These are phyloP conservation scores for Rasamsonia emersonii DNA, from an alignment of 2,329 filamentous ascomycete genomes.

Conservation along the genomic window DNA sequence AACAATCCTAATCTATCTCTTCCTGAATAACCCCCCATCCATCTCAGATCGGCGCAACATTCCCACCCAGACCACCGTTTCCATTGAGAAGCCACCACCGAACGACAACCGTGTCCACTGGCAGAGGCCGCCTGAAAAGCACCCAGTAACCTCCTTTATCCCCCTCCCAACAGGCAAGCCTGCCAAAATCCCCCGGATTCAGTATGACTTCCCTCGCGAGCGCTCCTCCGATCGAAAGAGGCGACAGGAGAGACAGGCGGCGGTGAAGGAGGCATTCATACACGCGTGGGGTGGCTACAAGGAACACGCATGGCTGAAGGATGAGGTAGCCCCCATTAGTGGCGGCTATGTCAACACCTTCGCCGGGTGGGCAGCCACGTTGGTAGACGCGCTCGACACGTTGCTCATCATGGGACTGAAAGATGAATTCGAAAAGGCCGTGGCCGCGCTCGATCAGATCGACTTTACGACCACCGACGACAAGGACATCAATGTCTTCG, in stretches of 20 bases:
- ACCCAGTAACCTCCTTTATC: slow-evolving; percentile 64
- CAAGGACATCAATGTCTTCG: slow-evolving; percentile 72
- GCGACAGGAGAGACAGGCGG: slow-evolving; percentile 55
- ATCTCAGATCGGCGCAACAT: slow-evolving; percentile 8
- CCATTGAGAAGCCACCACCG: slow-evolving; percentile 7
- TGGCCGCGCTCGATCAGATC: slow-evolving; percentile 59
- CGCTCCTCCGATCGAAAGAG: slow-evolving; percentile 48
- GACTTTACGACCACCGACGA: slow-evolving; percentile 70
- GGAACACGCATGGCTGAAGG: slow-evolving; percentile 71
- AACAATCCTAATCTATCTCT: slow-evolving; percentile 16
- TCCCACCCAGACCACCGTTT: neutral
- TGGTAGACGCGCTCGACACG: slow-evolving; percentile 76
- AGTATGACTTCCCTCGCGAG: slow-evolving; percentile 62
- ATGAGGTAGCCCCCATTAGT: slow-evolving; percentile 71
- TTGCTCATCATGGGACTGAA: slow-evolving; percentile 76
- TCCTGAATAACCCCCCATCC: slow-evolving; percentile 17
- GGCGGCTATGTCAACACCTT: slow-evolving; percentile 69
- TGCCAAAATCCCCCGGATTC: slow-evolving; percentile 65
- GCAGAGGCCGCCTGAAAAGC: slow-evolving; percentile 63
- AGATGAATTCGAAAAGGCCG: slow-evolving; percentile 71
- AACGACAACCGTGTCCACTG: slow-evolving; percentile 59
- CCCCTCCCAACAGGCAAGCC: slow-evolving; percentile 63
- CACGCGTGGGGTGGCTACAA: slow-evolving; percentile 80
- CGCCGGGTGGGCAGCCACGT: slow-evolving; percentile 80
- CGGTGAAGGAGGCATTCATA: slow-evolving; percentile 65